Evolutionary conservation across 1,284 basidiomycete genomes (phyloP).

Genomic region (Moesziomyces globuligerus): DNA sequence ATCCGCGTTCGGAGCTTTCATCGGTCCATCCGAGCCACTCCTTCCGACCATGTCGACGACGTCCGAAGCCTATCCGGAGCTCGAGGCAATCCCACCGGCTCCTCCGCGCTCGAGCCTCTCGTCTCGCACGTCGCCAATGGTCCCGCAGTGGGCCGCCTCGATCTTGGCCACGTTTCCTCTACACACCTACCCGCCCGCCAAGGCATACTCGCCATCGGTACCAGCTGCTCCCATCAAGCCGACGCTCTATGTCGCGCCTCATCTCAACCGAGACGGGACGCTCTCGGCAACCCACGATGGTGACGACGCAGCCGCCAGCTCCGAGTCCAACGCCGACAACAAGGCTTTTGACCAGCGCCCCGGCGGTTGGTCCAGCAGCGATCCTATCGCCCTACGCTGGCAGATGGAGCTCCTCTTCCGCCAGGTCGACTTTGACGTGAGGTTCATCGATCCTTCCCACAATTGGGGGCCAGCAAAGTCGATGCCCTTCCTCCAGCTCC

Average conservation of each 20-base stretch:
- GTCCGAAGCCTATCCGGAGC: slow-evolving; percentile 37
- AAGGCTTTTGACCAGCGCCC: neutral
- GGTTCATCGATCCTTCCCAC: slow-evolving; percentile 43
- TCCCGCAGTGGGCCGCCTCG: slow-evolving; percentile 37
- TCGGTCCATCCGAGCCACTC: neutral
- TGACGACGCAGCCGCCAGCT: neutral
- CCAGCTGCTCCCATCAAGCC: slow-evolving; percentile 27
- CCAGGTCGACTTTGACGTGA: slow-evolving; percentile 38
- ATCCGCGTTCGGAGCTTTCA: neutral
- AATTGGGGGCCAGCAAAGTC: slow-evolving; percentile 55
- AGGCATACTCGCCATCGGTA: slow-evolving; percentile 15
- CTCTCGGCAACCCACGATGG: slow-evolving; percentile 12
- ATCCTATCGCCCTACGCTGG: slow-evolving; percentile 58
- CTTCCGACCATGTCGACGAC: slow-evolving; percentile 8
- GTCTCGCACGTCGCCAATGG: slow-evolving; percentile 11
- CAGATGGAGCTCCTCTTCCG: slow-evolving; percentile 60
- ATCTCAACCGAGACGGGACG: slow-evolving; percentile 34
- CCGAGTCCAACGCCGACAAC: slow-evolving; percentile 1
- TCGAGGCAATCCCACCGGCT: slow-evolving; percentile 49
- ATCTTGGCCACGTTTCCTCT: slow-evolving; percentile 49
- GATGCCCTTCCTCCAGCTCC: slow-evolving; percentile 54
- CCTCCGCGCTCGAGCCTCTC: slow-evolving; percentile 33
- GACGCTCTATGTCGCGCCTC: slow-evolving; percentile 48
- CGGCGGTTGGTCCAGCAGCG: slow-evolving; percentile 54
- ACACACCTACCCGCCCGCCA: slow-evolving; percentile 38